Base-by-base conservation (phyloP, 106 monocot genomes). In the Dendrobium huoshanense region DNA sequence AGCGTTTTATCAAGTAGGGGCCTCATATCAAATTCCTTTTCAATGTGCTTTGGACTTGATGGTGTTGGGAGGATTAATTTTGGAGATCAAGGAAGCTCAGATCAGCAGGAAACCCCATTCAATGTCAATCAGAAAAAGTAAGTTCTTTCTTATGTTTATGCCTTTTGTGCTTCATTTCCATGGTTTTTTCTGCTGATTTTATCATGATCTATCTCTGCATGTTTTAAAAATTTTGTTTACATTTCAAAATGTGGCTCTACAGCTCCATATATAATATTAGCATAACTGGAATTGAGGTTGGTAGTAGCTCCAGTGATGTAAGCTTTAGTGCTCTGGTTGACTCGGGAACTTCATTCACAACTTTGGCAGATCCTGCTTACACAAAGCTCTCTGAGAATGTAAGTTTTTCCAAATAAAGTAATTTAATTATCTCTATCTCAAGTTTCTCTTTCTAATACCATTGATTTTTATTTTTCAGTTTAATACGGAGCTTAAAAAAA, bases 331-430 rank as follows among this genome's bases (percentile, higher is more conserved):
- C 88, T 81, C 49, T 98, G 72, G 85, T 98, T 80, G 98, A 98
- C 67, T 89, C 94, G 19, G 98, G 98, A 33, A 98, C 98, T 41
- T 98, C 98, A 54, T 95, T 93, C 88, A 93, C 98, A 51, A 84
- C 82, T 41, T 77, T 98, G 67, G 80, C 89, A 25, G 98, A 95
- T 88, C 98, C 98, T 31, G 84, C 87, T 73, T 98, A 98, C 78
- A 85, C 87, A 4, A 47, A 67, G 18, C 67, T 98, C 67, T 64
- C 91, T 79, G 80, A 78, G 7, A 88, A 75, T 61, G 95, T 98
- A 85, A 83, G 98, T 80, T 72, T 25, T 73, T 79, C 16, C 47
- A 56, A 54, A 54, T 20, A 51, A 47, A 27, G 24, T 10, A 72
- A 22, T 76, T 67, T 31, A 37, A 18, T 0, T 17, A n/a, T 25